Conservation (phyloP, 176 grass and related monocot genomes). For the Ensete glaucum region DNA sequence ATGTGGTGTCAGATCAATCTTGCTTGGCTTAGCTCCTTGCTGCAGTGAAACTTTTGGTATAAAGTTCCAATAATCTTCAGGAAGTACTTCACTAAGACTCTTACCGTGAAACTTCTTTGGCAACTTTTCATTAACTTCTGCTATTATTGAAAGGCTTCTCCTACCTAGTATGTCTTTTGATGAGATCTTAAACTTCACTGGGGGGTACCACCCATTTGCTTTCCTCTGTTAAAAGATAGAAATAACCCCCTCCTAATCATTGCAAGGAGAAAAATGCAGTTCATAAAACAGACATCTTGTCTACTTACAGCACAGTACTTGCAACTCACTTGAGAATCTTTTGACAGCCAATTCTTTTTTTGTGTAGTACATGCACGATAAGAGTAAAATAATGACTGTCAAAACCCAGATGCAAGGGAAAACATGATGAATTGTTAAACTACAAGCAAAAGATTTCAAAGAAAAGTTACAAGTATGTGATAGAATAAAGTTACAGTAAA, state of each 20-base stretch:
- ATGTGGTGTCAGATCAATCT: conserved; percentile 61
- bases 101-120: conserved; percentile 47
- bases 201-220: conserved; percentile 45
- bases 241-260: conserved; percentile 23
- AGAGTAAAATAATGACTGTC: conserved; percentile 19
- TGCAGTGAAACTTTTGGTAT: conserved; percentile 50
- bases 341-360: conserved; percentile 30
- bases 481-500: no score
- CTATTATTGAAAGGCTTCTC: conserved; percentile 51
- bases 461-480: no score
- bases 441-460: neutral
- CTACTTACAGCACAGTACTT: conserved; percentile 82
- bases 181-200: conserved; percentile 39
- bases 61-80: conserved; percentile 85
- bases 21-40: conserved; percentile 32
- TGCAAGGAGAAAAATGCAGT: conserved; percentile 18
- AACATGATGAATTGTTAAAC: neutral
- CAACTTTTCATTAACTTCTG: conserved; percentile 63
- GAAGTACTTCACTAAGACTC: conserved; percentile 43
- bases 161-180: conserved; percentile 30
- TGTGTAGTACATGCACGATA: conserved; percentile 25
- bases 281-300: conserved; percentile 18
- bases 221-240: conserved; percentile 39
- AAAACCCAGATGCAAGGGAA: neutral
- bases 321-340: conserved; percentile 41